Base-by-base conservation (phyloP, 1,284 basidiomycete species). In the Ganoderma boninense region DNA sequence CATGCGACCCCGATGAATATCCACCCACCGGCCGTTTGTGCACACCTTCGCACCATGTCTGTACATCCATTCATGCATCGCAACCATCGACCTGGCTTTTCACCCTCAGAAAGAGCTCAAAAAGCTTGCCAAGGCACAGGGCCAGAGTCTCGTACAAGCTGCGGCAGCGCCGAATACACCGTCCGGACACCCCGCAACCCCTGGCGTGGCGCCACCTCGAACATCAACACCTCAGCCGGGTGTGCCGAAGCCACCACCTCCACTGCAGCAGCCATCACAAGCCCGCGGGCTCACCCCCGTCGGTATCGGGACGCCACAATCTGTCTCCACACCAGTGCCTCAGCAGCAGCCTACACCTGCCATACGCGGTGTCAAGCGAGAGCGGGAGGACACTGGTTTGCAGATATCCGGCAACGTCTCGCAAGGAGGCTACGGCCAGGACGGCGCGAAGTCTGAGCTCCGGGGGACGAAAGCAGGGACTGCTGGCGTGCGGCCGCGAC, bases 91-190 rank as follows among this genome's bases (percentile, higher is more conserved):
- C 38, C 14, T 35, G 10, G 11, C n/a, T 63, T 64, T 62, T 11
- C 23, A 8, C 13, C 70, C 69, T 18, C 82, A 93, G 90, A 93
- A 93, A 84, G 92, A 93, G 80, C 84, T 88, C 75, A 93, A 89
- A 81, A 88, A 87, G 69, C 85, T 91, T 61, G 90, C 89, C 68
- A 92, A 91, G 76, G 83, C 87, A 54, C 89, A 90, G 79, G 84
- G 83, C 26, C 86, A 87, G n/a, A 76, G 76, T 18, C 66, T 78
- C 56, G 76, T 79, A 23, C 73, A 71, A 29, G 40, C 65, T 38
- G 54, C 63, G 44, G 74, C 69, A 78, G 75, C 69, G 74, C 72
- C 69, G 74, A 74, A 67, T n/a, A 72, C 83, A 66, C 76, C 76
- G 49, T 74, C 77, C 62, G 73, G 78, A 68, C 70, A 79, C 75